Percentiles rank a stretch among this genome's conserved stretches.
phyloP scores from a whole-genome alignment of 2,329 filamentous ascomycete genomes.

The Metarhizium guizhouense region DNA sequence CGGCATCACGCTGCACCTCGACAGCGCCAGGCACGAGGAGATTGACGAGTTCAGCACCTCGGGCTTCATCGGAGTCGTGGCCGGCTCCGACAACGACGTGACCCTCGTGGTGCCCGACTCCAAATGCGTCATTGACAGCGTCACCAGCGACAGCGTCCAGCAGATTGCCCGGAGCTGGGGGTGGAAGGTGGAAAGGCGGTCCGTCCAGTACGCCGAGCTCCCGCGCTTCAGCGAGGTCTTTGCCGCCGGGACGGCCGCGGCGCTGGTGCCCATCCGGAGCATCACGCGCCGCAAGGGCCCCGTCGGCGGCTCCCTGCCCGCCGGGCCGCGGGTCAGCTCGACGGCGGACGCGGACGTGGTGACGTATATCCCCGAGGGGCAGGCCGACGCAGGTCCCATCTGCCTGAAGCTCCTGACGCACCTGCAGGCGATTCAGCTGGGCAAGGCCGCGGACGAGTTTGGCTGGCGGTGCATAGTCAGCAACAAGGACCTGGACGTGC shows the following conservation, averaged over 20 bases:
- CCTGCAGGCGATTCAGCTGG: conserved; percentile 78
- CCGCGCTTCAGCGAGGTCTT: conserved; percentile 61
- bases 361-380: conserved; percentile 43
- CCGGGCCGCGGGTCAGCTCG: conserved; percentile 30
- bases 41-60: conserved; percentile 95
- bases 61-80: conserved; percentile 76
- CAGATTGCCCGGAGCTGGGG: conserved; percentile 70
- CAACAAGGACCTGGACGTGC: conserved; percentile 34
- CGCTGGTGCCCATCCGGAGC: conserved; percentile 82
- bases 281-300: conserved; percentile 57
- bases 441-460: conserved; percentile 67
- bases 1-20: conserved; percentile 91
- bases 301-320: conserved; percentile 13
- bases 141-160: conserved; percentile 72
- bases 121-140: conserved; percentile 76
- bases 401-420: conserved; percentile 64
- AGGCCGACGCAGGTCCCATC: conserved; percentile 63
- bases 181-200: conserved; percentile 72
- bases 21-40: conserved; percentile 73
- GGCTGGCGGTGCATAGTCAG: conserved; percentile 55
- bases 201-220: conserved; percentile 55
- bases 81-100: conserved; percentile 41
- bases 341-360: conserved; percentile 36
- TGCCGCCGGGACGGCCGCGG: conserved; percentile 85
- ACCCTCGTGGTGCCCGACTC: conserved; percentile 84